These are phyloP conservation scores for Fimicolochytrium jonesii DNA, from an alignment of 192 early-diverging fungal species.

Conservation along the genomic window DNA sequence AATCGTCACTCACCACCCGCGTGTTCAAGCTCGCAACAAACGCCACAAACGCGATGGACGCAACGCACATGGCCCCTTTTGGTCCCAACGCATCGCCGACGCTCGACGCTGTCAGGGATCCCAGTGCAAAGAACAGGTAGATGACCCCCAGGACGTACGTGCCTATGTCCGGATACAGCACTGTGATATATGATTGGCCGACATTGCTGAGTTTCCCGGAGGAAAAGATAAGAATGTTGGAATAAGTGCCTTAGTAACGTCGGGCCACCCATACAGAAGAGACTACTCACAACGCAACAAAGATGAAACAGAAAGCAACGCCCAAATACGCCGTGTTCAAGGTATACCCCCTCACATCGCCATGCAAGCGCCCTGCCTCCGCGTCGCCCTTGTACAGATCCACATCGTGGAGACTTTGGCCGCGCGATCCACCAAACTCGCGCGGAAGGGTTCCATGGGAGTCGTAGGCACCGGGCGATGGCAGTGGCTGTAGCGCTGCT, in stretches of 20 bases:
- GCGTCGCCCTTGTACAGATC: too few relatives aligned
- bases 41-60: constrained; percentile 6
- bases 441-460: too few relatives aligned
- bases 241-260: neutral
- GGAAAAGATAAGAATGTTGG: neutral
- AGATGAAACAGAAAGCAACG: constrained; percentile 19
- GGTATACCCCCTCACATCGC: constrained; percentile 6
- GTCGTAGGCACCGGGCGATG: too few relatives aligned
- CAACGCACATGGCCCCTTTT: constrained; percentile 26
- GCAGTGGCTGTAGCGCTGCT: too few relatives aligned
- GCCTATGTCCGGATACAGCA: constrained; percentile 16
- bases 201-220: constrained; percentile 16
- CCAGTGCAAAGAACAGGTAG: constrained; percentile 28
- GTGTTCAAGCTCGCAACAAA: constrained; percentile 16
- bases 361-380: too few relatives aligned
- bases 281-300: constrained; percentile 20
- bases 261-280: neutral
- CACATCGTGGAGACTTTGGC: too few relatives aligned
- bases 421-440: too few relatives aligned
- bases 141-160: constrained; percentile 11
- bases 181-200: constrained; percentile 21
- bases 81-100: constrained; percentile 12
- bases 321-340: constrained; percentile 14
- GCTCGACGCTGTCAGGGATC: constrained; percentile 8
- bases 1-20: neutral